phyloP scores from a whole-genome alignment of 441 rosid genomes.

The Corymbia citriodora region DNA sequence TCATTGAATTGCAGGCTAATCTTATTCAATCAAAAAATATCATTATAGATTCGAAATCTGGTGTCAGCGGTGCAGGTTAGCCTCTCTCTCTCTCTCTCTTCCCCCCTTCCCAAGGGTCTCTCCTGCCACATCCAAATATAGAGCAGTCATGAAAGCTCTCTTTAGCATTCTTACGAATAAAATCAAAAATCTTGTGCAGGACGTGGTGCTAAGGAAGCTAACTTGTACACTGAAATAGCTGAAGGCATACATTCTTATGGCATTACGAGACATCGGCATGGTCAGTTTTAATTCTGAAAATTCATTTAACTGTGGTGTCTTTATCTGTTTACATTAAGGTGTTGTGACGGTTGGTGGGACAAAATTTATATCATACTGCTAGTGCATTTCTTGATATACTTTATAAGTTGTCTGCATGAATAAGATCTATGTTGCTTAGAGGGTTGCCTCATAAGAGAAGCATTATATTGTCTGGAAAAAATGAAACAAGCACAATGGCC shows the following conservation, averaged over 20 bases:
- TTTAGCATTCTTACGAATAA: constrained; percentile 17
- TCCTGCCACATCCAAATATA: not conserved
- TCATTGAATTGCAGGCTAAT: constrained; percentile 47
- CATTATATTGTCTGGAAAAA: not conserved
- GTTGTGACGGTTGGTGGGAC: not conserved
- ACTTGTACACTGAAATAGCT: constrained; percentile 79
- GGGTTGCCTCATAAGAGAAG: not conserved
- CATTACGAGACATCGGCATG: constrained; percentile 91
- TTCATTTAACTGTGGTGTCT: not conserved
- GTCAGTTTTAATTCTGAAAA: constrained; percentile 27
- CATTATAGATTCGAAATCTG: constrained; percentile 89
- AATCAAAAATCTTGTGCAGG: constrained; percentile 39
- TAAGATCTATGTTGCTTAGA: not conserved
- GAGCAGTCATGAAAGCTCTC: not conserved
- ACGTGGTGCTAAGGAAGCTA: constrained; percentile 89
- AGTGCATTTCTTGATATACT: not conserved
- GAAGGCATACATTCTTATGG: constrained; percentile 95
- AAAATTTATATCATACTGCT: not conserved
- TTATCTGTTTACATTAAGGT: not conserved
- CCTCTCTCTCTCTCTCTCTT: not conserved
- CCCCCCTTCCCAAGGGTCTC: not conserved
- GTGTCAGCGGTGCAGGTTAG: constrained; percentile 97
- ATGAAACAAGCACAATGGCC: not conserved
- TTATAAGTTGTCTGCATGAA: not conserved
- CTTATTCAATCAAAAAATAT: constrained; percentile 60